phyloP scores from a whole-genome alignment of 2,329 filamentous ascomycete species.

The Blastomyces silverae region DNA sequence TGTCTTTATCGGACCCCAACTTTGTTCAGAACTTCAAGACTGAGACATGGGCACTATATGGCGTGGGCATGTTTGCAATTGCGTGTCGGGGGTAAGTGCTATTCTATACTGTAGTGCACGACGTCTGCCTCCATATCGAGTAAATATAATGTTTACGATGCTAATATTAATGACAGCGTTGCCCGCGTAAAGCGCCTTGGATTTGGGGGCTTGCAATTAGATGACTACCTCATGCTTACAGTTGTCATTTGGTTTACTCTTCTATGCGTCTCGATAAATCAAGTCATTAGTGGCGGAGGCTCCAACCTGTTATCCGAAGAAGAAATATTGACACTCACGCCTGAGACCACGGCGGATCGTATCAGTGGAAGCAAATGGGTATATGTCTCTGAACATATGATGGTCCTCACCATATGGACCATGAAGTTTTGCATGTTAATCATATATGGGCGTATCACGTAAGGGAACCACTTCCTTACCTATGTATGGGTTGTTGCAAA shows the following conservation, averaged over 20 bases:
- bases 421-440: slow-evolving; percentile 50
- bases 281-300: slow-evolving; percentile 49
- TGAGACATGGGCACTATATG: slow-evolving; percentile 36
- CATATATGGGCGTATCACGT: slow-evolving; percentile 49
- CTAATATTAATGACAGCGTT: slow-evolving; percentile 24
- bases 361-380: slow-evolving; percentile 56
- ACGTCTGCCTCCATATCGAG: slow-evolving; percentile 34
- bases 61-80: slow-evolving; percentile 34
- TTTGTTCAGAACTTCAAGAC: slow-evolving; percentile 28
- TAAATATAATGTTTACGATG: not conserved
- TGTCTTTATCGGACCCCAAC: slow-evolving; percentile 15
- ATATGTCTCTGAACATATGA: slow-evolving; percentile 55
- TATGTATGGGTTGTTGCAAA: not conserved
- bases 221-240: slow-evolving; percentile 53
- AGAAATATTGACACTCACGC: slow-evolving; percentile 43
- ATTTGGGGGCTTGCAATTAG: slow-evolving; percentile 46
- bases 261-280: slow-evolving; percentile 50
- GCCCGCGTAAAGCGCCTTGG: slow-evolving; percentile 41
- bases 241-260: slow-evolving; percentile 52
- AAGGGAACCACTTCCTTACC: slow-evolving; percentile 16
- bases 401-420: slow-evolving; percentile 50
- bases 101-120: slow-evolving; percentile 25
- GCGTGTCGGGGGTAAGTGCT: slow-evolving; percentile 38
- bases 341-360: slow-evolving; percentile 39
- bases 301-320: slow-evolving; percentile 54